Base-by-base conservation (phyloP, 495 filamentous ascomycete genomes). In the Parmelia sp. region DNA sequence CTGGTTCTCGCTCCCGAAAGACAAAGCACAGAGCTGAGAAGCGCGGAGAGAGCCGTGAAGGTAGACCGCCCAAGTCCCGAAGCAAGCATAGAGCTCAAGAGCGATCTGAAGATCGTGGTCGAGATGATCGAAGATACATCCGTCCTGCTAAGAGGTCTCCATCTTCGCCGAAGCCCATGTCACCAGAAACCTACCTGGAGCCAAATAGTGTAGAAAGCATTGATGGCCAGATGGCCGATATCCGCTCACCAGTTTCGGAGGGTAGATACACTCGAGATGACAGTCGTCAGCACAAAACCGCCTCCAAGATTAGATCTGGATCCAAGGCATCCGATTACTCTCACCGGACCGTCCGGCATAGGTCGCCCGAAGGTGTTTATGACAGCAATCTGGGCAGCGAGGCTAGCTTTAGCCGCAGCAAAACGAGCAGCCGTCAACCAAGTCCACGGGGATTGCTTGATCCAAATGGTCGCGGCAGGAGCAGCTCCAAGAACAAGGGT, bases 141-240 rank as follows among this genome's bases (percentile, higher is more conserved):
- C 88, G 86, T 45, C 88, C 91, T 36, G 88, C 90, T 10, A 95
- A 96, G 71, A 82, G 90, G 8, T 96, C 92, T 9, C 92, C 91
- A 7, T 93, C 90, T 51, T 96, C 91, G 14, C 92, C 92, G 0
- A 84, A 95, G 17, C 90, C 91, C 23, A 96, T 96, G 92, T 92
- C 91, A 1, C 90, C 90, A 0, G 90, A 96, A 90, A 94, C 64
- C 68, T 89, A 68, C 83, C 84, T 69, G 12, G 65, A 82, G 58
- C 81, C 74, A 0, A 78, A 76, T 1, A 78, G 71, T 37, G 66
- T 75, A 21, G 80, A 80, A 11, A 79, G 73, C 53, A 73, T 75
- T 12, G 73, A 78, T 21, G 57, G 55, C 42, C 63, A 58, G n/a
- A 15, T 67, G 14, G 44, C 61, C 53, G 58, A 42, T 19, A 49